Percentiles rank a stretch among this genome's conserved stretches.
phyloP scores from a whole-genome alignment of 805 yeast species.

The Lachancea lanzarotensis region DNA sequence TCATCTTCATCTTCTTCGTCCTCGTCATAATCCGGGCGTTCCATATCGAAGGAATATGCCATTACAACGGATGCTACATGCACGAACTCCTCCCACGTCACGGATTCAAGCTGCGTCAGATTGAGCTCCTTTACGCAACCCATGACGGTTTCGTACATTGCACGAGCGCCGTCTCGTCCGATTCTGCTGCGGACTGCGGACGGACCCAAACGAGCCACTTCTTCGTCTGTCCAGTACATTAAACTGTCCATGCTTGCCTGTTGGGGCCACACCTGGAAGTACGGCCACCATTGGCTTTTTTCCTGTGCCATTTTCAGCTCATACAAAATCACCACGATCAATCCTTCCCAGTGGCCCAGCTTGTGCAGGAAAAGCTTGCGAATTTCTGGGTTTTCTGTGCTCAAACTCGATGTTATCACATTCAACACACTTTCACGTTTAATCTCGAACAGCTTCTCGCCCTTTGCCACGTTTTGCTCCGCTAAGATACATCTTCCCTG shows the following conservation, averaged over 20 bases:
- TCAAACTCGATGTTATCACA: constrained; percentile 48
- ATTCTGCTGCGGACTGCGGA: constrained; percentile 64
- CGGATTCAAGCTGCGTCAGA: constrained; percentile 33
- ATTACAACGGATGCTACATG: constrained; percentile 72
- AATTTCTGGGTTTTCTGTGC: constrained; percentile 29
- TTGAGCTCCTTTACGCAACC: constrained; percentile 18
- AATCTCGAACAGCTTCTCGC: constrained; percentile 61
- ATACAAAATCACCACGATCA: constrained; percentile 61
- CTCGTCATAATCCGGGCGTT: constrained; percentile 25
- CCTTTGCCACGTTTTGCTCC: constrained; percentile 47
- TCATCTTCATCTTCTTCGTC: constrained; percentile 36
- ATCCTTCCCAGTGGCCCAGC: constrained; percentile 65
- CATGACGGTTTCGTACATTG: constrained; percentile 43
- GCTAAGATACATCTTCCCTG: constrained; percentile 84
- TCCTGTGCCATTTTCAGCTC: constrained; percentile 45
- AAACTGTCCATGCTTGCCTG: constrained; percentile 48
- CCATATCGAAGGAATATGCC: constrained; percentile 89
- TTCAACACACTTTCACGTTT: constrained; percentile 56
- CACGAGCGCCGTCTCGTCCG: constrained; percentile 62
- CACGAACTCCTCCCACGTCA: constrained; percentile 55
- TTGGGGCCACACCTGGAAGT: constrained; percentile 65
- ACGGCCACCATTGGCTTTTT: constrained; percentile 58
- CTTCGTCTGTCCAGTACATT: constrained; percentile 72
- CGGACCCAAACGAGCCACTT: constrained; percentile 53
- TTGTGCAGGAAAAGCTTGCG: constrained; percentile 33